Evolutionary conservation across 495 filamentous ascomycete genomes (phyloP), one percentile per base, ranked within the genome.

Genomic region (Trichocladium antarcticum): DNA sequence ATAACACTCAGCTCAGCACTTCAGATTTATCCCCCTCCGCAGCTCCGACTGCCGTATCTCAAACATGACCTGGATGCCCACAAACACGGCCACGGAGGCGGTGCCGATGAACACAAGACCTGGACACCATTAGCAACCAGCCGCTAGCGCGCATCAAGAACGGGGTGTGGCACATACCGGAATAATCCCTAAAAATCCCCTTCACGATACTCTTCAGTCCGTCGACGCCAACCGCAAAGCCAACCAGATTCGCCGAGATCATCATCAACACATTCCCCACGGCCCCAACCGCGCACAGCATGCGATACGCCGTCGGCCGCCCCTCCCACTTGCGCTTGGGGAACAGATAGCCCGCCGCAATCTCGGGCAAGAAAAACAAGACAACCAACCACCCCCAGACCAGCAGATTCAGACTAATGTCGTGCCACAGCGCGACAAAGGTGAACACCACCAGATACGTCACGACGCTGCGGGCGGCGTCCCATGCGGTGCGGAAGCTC

Each of bases 371-470:
- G 60, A 99, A 83, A 67, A 99, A 99, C 10, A 96, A 66, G 4
- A 89, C 87, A 37, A 97, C 77, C 42, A 99, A 71, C 92, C 92
- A 99, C 12, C 92, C 88, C 92, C 92, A 99, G 59, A 92, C 82
- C 12, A 99, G 76, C 20, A 99, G 75, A 37, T 82, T 79, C n/a
- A 96, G 76, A 58, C 89, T 81, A 62, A 99, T 93, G 57, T 99
- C 92, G 64, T 99, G 92, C 92, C 92, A 99, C 34, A 99, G 71
- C 6, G 93, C 92, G 24, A 99, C 92, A 54, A 99, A 99, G 2
- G 88, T 95, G 62, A 99, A 99, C 2, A 95, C 84, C n/a, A 80
- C 68, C 10, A 89, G 69, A 58, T 85, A 87, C 42, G 90, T 95
- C 29, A 81, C 62, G n/a, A 78, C 56, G 1, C 72, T 68, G 44